These are phyloP conservation scores for Cyclotella atomus DNA, from an alignment of 108 stramenopile species.

Conservation along the genomic window DNA sequence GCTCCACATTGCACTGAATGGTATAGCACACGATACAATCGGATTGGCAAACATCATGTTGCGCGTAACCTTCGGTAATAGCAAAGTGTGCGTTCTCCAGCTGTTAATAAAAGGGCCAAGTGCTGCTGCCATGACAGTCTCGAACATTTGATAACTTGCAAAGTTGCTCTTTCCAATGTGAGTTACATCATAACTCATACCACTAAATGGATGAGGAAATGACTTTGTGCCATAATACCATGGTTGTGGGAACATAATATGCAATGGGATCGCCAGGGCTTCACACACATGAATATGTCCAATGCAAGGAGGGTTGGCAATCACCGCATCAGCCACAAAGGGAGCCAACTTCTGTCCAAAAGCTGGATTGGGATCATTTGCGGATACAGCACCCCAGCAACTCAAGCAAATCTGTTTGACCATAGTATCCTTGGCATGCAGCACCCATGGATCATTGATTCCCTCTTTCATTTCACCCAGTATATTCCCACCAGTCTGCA, in stretches of 20 bases:
- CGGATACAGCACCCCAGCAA: conserved; percentile 75
- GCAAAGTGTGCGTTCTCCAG: conserved; percentile 48
- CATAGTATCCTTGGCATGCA: conserved; percentile 69
- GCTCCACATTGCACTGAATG: conserved; percentile 85
- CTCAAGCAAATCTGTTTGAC: conserved; percentile 59
- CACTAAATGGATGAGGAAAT: conserved; percentile 82
- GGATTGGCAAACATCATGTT: conserved; percentile 38
- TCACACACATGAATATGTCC: conserved; percentile 88
- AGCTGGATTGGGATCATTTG: conserved; percentile 53
- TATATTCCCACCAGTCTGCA: conserved; percentile 67
- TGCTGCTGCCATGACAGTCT: conserved; percentile 37
- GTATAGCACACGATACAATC: conserved; percentile 50
- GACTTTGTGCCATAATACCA: conserved; percentile 73
- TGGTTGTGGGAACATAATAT: conserved; percentile 90
- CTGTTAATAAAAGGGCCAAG: conserved; percentile 44
- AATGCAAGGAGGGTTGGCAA: conserved; percentile 80
- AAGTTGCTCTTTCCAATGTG: conserved; percentile 18
- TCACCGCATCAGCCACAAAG: conserved; percentile 83
- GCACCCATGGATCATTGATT: conserved; percentile 34
- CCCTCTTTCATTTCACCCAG: conserved; percentile 46
- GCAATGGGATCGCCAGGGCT: conserved; percentile 79
- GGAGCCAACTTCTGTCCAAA: conserved; percentile 36
- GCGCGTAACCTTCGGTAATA: conserved; percentile 41
- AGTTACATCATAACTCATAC: conserved; percentile 51
- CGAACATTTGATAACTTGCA: conserved; percentile 56